Conservation (phyloP, 129 eudicot species). For the Heracleum sosnowskyi region DNA sequence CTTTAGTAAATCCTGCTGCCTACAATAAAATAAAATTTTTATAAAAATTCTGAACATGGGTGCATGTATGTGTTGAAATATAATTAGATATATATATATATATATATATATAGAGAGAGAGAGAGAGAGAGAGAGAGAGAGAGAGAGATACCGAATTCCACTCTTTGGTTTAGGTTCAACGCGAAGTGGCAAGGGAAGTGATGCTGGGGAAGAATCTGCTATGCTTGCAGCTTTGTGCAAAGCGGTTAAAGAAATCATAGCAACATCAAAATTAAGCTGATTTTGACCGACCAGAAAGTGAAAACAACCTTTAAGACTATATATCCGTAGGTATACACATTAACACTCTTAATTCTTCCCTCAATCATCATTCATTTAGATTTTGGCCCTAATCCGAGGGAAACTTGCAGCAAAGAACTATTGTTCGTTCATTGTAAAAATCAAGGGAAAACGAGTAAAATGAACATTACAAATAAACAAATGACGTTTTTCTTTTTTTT, state of each 20-base stretch:
- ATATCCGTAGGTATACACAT: not conserved
- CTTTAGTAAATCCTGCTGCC: slow-evolving; percentile 88
- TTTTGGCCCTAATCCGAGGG: too few species aligned
- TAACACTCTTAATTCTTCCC: too few species aligned
- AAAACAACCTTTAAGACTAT: not conserved
- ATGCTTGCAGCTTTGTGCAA: slow-evolving; percentile 77
- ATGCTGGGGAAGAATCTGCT: slow-evolving; percentile 76
- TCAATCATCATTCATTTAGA: not conserved
- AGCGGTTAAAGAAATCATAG: slow-evolving; percentile 29
- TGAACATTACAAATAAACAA: not conserved
- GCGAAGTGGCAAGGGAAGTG: slow-evolving; percentile 79
- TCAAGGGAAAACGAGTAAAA: not conserved
- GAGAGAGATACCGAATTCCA: slow-evolving; percentile 66
- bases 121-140: slow-evolving; percentile 16
- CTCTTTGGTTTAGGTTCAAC: slow-evolving; percentile 97
- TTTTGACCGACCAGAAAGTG: not conserved
- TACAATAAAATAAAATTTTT: slow-evolving; percentile 15
- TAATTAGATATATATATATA: too few species aligned
- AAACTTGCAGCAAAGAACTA: not conserved
- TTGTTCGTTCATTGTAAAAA: not conserved
- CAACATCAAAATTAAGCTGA: not conserved
- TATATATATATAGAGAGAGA: not conserved
- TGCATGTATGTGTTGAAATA: too few species aligned
- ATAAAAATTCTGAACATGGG: not conserved
- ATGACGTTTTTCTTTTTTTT: not conserved